Percentiles rank a stretch among this genome's conserved stretches.
phyloP scores from a whole-genome alignment of 345 rosid species.

The Gossypium stocksii region DNA sequence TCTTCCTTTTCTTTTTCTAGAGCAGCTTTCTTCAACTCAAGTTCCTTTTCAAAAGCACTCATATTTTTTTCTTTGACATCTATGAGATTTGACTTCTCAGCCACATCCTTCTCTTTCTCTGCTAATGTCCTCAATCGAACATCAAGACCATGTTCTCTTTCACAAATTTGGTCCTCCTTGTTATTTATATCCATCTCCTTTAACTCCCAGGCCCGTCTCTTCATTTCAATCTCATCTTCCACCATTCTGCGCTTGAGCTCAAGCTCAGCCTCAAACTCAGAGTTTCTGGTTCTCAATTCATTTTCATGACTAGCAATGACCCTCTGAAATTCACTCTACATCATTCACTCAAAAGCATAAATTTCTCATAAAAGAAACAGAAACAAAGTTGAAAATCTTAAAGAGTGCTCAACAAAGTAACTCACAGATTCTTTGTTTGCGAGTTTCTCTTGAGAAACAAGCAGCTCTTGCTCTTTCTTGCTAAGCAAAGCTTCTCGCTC shows the following conservation, averaged over 20 bases:
- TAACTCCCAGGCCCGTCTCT: slow-evolving; percentile 89
- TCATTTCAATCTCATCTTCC: slow-evolving; percentile 82
- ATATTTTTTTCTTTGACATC: slow-evolving; percentile 61
- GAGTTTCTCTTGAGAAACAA: slow-evolving; percentile 60
- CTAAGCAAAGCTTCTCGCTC: slow-evolving; percentile 54
- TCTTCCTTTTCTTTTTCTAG: slow-evolving; percentile 60
- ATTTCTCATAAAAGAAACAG: background rate
- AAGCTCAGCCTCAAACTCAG: slow-evolving; percentile 75
- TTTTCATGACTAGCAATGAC: slow-evolving; percentile 57
- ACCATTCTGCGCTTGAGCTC: slow-evolving; percentile 53
- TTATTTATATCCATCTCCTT: slow-evolving; percentile 74
- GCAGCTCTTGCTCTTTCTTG: slow-evolving; percentile 72
- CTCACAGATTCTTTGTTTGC: slow-evolving; percentile 81
- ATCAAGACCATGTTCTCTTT: slow-evolving; percentile 83
- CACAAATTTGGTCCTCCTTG: slow-evolving; percentile 57
- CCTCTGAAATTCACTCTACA: slow-evolving; percentile 65
- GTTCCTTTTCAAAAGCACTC: slow-evolving; percentile 45
- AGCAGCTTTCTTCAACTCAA: slow-evolving; percentile 34
- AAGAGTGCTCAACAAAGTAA: slow-evolving; percentile 7
- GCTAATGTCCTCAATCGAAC: slow-evolving; percentile 47
- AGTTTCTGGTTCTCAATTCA: slow-evolving; percentile 49
- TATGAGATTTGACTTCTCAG: slow-evolving; percentile 43
- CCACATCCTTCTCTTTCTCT: slow-evolving; percentile 69
- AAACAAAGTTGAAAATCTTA: background rate
- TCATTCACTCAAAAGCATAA: slow-evolving; percentile 11